Evolutionary conservation across 257 asterid species (phyloP), one percentile per base, ranked within the genome.

Genomic region (Solanum etuberosum): DNA sequence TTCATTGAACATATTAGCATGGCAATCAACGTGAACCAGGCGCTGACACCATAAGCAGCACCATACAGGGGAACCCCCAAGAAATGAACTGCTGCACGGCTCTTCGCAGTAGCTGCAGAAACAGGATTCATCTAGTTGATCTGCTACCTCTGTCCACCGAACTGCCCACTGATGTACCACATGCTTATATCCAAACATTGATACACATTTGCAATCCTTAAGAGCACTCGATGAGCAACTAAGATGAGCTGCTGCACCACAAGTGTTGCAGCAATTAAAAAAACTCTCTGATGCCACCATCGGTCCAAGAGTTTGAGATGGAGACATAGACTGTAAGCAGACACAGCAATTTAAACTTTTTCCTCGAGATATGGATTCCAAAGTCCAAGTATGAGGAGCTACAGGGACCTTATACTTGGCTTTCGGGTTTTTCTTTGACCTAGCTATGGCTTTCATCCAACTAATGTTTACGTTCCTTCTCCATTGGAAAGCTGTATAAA

Each of bases 21-120:
- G 99, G 91, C 99, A 97, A 85, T 97, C 98, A 87, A 96, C 98
- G 90, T 97, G 99, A 76, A 97, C 98, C 87, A 97, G 85, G 42
- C 97, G 96, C 90, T 96, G 99, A 90, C 99, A 97, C 99, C 99
- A 97, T 85, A 97, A 89, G 93, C 99, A 97, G 90, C 98, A 93
- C 99, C 99, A 97, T 74, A 97, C 92, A 35, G 99, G 99, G 85
- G 99, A 96, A 70, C 97, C 99, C 82, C 96, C 98, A 87, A 97
- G 98, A 92, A 97, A 96, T 70, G 98, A 95, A 86, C 93, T 89
- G 32, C 32, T 63, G 71, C 32, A 63, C 59, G 98, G 98, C 95
- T 97, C 99, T 86, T 97, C 99, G 86, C 99, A 97, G 91, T 96
- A 93, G 91, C 98, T 95, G 88, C 99, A 97, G 90, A 94, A 95